Conservation (phyloP, 1,284 basidiomycete genomes). For the Cryptococcus jaspeensis region DNA sequence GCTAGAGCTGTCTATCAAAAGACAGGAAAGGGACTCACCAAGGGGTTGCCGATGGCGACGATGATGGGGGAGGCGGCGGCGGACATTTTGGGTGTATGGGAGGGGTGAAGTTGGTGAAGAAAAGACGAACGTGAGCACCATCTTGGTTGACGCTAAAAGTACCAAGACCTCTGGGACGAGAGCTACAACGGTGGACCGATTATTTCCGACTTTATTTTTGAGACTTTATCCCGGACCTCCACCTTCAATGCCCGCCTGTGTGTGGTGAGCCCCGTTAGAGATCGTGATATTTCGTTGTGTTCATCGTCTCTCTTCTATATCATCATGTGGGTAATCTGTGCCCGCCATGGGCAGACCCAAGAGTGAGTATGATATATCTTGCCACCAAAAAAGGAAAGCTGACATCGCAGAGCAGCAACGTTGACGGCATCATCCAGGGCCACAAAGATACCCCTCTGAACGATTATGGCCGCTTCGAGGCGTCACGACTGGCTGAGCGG, state of each 20-base stretch:
- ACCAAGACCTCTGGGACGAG: no score
- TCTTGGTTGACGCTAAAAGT: no score
- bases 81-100: slow-evolving; percentile 10
- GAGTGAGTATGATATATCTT: slow-evolving; percentile 25
- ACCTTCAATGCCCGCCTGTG: no score
- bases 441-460: slow-evolving; percentile 48
- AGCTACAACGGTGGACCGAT: not conserved
- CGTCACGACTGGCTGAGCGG: slow-evolving; percentile 24
- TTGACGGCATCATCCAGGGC: slow-evolving; percentile 47
- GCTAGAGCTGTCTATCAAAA: not conserved
- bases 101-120: not conserved
- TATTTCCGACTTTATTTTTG: no score
- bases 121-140: slow-evolving; percentile 1
- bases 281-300: no score
- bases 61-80: slow-evolving; percentile 50
- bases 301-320: not conserved
- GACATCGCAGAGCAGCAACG: slow-evolving; percentile 34
- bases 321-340: slow-evolving; percentile 39
- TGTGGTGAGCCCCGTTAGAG: no score
- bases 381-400: not conserved
- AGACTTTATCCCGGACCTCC: no score
- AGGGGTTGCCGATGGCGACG: slow-evolving; percentile 83
- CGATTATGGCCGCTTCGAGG: slow-evolving; percentile 37
- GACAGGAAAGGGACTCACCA: slow-evolving; percentile 50
- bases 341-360: slow-evolving; percentile 48